Evolutionary conservation across 768 basidiomycete species (phyloP).

Genomic region (Boletus pseudopeckii): DNA sequence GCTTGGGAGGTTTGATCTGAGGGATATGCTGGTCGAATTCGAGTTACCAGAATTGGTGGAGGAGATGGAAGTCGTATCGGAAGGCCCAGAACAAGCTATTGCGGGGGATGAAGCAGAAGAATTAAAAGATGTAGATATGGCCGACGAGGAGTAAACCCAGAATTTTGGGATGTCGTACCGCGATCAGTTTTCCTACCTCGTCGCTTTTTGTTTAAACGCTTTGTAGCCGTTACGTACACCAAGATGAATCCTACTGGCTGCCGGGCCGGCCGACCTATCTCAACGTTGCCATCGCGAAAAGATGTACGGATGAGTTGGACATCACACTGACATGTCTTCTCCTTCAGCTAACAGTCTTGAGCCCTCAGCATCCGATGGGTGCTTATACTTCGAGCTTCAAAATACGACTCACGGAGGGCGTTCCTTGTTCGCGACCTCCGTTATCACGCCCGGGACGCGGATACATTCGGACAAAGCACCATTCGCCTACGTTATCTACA

Average conservation of each 20-base stretch:
- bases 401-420: slow-evolving; percentile 49
- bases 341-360: background rate
- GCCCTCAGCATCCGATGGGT: background rate
- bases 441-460: slow-evolving; percentile 42
- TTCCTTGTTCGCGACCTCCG: slow-evolving; percentile 45
- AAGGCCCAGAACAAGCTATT: background rate
- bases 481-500: slow-evolving; percentile 56
- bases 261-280: background rate
- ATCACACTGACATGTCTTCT: slow-evolving; percentile 5
- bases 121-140: slow-evolving; percentile 8
- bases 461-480: slow-evolving; percentile 46
- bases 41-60: slow-evolving; percentile 13
- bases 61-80: slow-evolving; percentile 5
- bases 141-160: background rate
- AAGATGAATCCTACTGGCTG: background rate
- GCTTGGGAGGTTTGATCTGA: slow-evolving; percentile 23
- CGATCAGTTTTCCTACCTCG: background rate
- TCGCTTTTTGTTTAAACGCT: too few species aligned
- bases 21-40: slow-evolving; percentile 20
- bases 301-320: background rate
- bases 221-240: background rate
- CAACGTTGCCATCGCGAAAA: background rate
- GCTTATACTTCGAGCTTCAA: slow-evolving; percentile 20
- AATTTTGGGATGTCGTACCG: background rate
- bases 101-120: background rate